Evolutionary conservation across 495 filamentous ascomycete species (phyloP).

Genomic region (Penicillium desertorum): DNA sequence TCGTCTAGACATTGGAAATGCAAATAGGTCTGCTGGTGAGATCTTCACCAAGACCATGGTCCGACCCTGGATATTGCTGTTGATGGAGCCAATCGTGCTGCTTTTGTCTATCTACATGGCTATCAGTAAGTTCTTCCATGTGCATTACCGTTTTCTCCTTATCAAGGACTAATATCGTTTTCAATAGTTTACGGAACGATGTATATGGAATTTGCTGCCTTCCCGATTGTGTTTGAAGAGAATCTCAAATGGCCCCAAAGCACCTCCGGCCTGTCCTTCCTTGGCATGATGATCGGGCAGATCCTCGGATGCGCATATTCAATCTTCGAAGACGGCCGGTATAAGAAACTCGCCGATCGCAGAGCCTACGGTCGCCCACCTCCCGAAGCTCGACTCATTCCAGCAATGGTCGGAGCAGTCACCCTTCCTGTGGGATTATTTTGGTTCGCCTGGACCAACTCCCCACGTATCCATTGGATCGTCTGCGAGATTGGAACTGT

Average conservation of each 20-base stretch:
- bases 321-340: constrained; percentile 17
- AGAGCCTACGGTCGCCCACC: constrained; percentile 6
- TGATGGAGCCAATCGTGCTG: constrained; percentile 49
- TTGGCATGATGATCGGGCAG: constrained; percentile 72
- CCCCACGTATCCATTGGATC: constrained; percentile 50
- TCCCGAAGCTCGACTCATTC: constrained; percentile 33
- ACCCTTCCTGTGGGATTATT: constrained; percentile 55
- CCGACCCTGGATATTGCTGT: constrained; percentile 31
- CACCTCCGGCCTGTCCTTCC: constrained; percentile 62
- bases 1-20: constrained; percentile 9
- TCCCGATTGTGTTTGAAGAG: constrained; percentile 66
- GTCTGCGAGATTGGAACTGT: constrained; percentile 47
- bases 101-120: constrained; percentile 61
- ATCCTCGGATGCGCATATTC: constrained; percentile 51
- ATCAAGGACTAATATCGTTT: neutral
- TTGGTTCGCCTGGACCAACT: constrained; percentile 63
- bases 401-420: constrained; percentile 49
- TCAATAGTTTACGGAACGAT: constrained; percentile 58
- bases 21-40: constrained; percentile 8
- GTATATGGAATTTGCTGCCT: constrained; percentile 73
- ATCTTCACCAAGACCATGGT: constrained; percentile 27
- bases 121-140: constrained; percentile 28
- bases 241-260: constrained; percentile 66
- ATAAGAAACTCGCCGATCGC: constrained; percentile 13
- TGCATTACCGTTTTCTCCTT: neutral